Percentiles rank a stretch among this genome's conserved stretches.
These are phyloP conservation scores for Beauveria sp. DNA, from an alignment of 2,329 filamentous ascomycete genomes.

Conservation along the genomic window DNA sequence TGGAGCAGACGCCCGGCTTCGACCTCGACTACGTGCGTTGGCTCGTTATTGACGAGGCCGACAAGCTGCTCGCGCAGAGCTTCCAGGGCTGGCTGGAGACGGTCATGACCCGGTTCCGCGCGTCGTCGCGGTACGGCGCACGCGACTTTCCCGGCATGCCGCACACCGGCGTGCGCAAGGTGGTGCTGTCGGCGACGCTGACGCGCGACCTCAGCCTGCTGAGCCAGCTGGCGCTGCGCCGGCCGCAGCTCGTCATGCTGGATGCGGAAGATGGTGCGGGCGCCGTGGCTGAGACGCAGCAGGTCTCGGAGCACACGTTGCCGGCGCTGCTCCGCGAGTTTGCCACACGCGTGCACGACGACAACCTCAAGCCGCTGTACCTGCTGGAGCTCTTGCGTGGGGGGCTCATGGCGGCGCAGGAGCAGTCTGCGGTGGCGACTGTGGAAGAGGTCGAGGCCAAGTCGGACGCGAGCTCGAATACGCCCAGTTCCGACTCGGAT, in stretches of 20 bases:
- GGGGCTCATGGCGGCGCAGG: slow-evolving; percentile 34
- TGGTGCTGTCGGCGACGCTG: slow-evolving; percentile 88
- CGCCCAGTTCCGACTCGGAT: slow-evolving; percentile 13
- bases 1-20: slow-evolving; percentile 78
- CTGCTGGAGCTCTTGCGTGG: slow-evolving; percentile 68
- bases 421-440: background rate
- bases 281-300: slow-evolving; percentile 26
- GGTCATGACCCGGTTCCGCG: slow-evolving; percentile 56
- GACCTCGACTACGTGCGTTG: slow-evolving; percentile 70
- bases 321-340: slow-evolving; percentile 57
- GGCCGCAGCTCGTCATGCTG: slow-evolving; percentile 70
- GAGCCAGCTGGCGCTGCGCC: slow-evolving; percentile 60
- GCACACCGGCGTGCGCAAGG: slow-evolving; percentile 59
- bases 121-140: slow-evolving; percentile 37
- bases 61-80: slow-evolving; percentile 82
- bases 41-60: slow-evolving; percentile 90
- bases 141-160: slow-evolving; percentile 47
- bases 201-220: slow-evolving; percentile 78
- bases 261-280: slow-evolving; percentile 46
- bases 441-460: background rate
- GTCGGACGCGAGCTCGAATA: slow-evolving; percentile 22
- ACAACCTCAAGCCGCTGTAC: slow-evolving; percentile 71
- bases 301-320: slow-evolving; percentile 43
- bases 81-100: slow-evolving; percentile 85
- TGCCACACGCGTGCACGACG: slow-evolving; percentile 61